Base-by-base conservation (phyloP, 2,329 filamentous ascomycete species). In the Aureobasidium sp. region DNA sequence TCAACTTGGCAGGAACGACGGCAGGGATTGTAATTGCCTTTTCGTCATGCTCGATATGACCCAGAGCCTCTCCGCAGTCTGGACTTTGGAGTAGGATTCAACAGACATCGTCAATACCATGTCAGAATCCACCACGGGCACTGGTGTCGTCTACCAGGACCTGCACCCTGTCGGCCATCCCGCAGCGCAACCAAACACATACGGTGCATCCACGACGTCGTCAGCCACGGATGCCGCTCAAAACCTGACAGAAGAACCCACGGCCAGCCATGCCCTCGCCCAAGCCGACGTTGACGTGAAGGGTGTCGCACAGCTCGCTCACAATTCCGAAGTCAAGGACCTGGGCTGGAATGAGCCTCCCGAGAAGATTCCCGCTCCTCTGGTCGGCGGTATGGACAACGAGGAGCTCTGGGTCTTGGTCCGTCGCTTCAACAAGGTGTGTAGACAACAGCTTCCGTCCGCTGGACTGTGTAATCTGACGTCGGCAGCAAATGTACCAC, bases 381-480 rank as follows among this genome's bases (percentile, higher is more conserved):
- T 91, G 11, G 84, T 90, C 0, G 84, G 85, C 1, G 86, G 87
- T 0, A 71, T 91, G 62, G 78, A 79, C 13, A 91, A 91, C 64
- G 87, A 91, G 42, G 85, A 91, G 64, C 73, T 91, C 0, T 91
- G 88, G 86, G 76, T 89, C 53, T 75, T 91, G 21, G 76, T 90
- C 34, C 79, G 89, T 29, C 80, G 89, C 1, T 91, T 92, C 72
- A 86, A 92, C 71, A 90, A 90, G 78, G 84, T 83, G 68, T 39
- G 67, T 29, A 16, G 36, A 39, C 25, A 25, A 13, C 16, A 16
- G 14, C 16, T 53, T 16, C 21, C 16, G 27, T 42, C 14, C 1
- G 7, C 4, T 4, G 16, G 32, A 37, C 36, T 55, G 14, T 37
- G 2, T 5, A 3, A 11, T n/a, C 21, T 41, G 29, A 55, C 45